Conservation (phyloP, 108 stramenopile genomes). For the Nitzschia sp. region DNA sequence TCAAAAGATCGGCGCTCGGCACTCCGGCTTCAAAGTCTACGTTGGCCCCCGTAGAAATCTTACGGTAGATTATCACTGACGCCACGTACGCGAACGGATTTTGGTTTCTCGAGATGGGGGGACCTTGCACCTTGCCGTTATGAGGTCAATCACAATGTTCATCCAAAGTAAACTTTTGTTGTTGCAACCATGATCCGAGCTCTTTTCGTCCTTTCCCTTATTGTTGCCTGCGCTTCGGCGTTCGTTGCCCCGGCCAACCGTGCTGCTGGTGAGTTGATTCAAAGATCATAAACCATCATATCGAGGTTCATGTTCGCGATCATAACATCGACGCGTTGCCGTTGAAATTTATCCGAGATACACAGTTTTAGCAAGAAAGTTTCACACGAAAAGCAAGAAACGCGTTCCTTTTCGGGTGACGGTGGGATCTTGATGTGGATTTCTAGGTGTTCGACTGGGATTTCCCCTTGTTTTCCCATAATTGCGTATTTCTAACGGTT, state of each 20-base stretch:
- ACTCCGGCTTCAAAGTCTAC: background rate
- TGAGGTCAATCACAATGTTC: background rate
- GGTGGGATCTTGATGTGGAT: no score
- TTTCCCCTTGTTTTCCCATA: no score
- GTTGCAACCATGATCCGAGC: constrained; percentile 50
- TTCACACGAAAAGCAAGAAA: no score
- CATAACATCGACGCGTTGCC: no score
- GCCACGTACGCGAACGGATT: background rate
- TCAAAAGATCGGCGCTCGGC: background rate
- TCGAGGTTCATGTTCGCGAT: no score
- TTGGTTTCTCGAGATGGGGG: background rate
- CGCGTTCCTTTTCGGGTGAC: no score
- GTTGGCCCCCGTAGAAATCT: background rate
- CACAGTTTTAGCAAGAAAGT: no score
- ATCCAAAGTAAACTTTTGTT: constrained; percentile 3
- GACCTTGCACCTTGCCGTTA: background rate
- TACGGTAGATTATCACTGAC: background rate
- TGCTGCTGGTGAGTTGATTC: constrained; percentile 44
- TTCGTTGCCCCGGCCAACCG: constrained; percentile 79
- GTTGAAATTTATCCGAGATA: no score
- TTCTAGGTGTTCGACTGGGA: no score
- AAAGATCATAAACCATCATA: no score
- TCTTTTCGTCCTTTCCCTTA: constrained; percentile 73
- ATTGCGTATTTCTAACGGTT: no score
- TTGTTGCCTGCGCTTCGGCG: constrained; percentile 79